Base-by-base conservation (phyloP, 2,329 filamentous ascomycete genomes). In the Fusarium sambucinum region DNA sequence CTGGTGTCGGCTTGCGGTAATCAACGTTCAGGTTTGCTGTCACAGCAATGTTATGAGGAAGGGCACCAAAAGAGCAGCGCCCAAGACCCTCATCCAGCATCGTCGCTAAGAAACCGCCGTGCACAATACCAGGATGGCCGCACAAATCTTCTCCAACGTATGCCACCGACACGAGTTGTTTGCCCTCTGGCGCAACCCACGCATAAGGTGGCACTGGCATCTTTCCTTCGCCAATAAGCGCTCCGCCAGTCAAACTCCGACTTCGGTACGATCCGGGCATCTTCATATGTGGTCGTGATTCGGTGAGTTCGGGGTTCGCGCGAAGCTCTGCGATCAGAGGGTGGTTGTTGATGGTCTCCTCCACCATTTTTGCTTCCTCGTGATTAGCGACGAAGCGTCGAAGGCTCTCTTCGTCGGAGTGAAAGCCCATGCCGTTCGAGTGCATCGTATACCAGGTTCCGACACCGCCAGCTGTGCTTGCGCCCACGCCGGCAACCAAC, bases 61-160 rank as follows among this genome's bases (percentile, higher is more conserved):
- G 83, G 25, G 93, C 93, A 7, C 89, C 89, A 79, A 98, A 97
- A 76, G 92, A 96, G 79, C 93, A 96, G 55, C 93, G 86, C 32
- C 92, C 95, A 42, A 98, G 83, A 0, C 93, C 93, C 79, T 98
- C 95, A 76, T 98, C 95, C 54, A 98, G 83, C 77, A 98, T 86
- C 14, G 95, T 97, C n/a, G 95, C 95, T 58, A 98, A 83, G 68
- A 97, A 82, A 0, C 95, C 95, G 51, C 95, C 95, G 77, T 98
- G 96, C 9, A 97, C 87, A 66, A 98, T 93, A 4, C 92, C 93
- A 8, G 93, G 92, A 78, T 98, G 94, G 3, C 95, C 95, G 76
- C 93, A 97, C 40, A 98, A 82, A 73, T 92, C 89, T 4, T 85
- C 80, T 3, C 95, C 95, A 0, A 97, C 85, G 76, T 94, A 94